Percentiles rank a stretch among this genome's conserved stretches.
Conservation (phyloP, 345 rosid species). For the Camelina hispida region DNA sequence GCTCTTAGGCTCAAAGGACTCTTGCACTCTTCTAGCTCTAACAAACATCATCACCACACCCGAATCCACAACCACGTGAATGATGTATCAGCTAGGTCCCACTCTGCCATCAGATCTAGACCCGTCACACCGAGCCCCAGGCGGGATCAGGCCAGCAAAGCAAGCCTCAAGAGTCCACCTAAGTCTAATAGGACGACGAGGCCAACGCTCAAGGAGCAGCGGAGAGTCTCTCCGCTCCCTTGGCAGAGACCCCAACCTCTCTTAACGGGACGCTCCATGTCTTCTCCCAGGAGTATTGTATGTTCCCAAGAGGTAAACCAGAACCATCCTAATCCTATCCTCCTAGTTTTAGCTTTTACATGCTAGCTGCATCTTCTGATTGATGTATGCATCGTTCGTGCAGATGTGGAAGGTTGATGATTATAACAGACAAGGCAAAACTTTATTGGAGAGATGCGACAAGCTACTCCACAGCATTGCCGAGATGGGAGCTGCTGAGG, state of each 20-base stretch:
- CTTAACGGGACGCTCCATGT: slow-evolving; percentile 24
- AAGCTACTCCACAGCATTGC: slow-evolving; percentile 89
- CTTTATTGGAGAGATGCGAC: slow-evolving; percentile 81
- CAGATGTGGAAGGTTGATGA: slow-evolving; percentile 68
- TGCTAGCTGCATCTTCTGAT: no score
- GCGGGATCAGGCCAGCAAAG: slow-evolving; percentile 50
- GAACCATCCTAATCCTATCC: no score
- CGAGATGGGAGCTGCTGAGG: slow-evolving; percentile 53
- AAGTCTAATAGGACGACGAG: slow-evolving; percentile 41
- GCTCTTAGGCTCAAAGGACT: slow-evolving; percentile 93
- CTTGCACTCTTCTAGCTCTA: slow-evolving; percentile 57
- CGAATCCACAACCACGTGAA: slow-evolving; percentile 23
- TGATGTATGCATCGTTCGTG: not conserved
- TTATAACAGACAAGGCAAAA: slow-evolving; percentile 61
- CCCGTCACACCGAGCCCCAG: slow-evolving; percentile 32
- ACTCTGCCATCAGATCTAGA: slow-evolving; percentile 48
- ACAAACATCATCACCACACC: slow-evolving; percentile 22
- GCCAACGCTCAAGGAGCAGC: slow-evolving; percentile 49
- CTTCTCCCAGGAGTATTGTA: not conserved
- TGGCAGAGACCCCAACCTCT: slow-evolving; percentile 46
- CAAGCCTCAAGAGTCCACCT: slow-evolving; percentile 55
- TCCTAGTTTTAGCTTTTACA: no score
- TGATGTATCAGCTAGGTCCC: slow-evolving; percentile 50
- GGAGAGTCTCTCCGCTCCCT: slow-evolving; percentile 53
- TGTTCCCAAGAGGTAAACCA: slow-evolving; percentile 55